Percentiles rank a stretch among this genome's conserved stretches.
phyloP scores from a whole-genome alignment of 2,329 filamentous ascomycete genomes.

The Epichloe glyceriae region DNA sequence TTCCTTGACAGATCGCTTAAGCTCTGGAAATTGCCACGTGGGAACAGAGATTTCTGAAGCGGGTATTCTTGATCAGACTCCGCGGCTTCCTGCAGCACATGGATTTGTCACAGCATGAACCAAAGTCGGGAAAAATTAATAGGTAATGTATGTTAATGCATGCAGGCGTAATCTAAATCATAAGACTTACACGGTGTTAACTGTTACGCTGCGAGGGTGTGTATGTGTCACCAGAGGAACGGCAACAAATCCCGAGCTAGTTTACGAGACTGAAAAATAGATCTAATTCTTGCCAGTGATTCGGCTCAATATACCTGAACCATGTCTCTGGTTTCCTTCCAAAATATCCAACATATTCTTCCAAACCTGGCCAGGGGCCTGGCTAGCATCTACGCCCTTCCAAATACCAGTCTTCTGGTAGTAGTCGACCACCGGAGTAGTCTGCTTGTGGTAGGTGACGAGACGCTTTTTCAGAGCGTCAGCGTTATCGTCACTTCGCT shows the following conservation, averaged over 20 bases:
- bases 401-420: constrained; percentile 98
- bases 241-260: background rate
- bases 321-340: constrained; percentile 34
- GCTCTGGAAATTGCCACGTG: too few relatives aligned
- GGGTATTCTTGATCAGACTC: too few relatives aligned
- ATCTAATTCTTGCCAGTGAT: constrained; percentile 17
- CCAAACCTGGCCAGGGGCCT: constrained; percentile 94
- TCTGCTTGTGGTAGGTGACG: constrained; percentile 87
- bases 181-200: constrained; percentile 3
- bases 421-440: constrained; percentile 81
- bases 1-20: too few relatives aligned
- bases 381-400: constrained; percentile 87
- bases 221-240: background rate
- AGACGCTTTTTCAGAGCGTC: constrained; percentile 93
- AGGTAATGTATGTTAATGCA: constrained; percentile 6
- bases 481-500: constrained; percentile 94
- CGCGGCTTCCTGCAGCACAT: background rate
- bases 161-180: constrained; percentile 6
- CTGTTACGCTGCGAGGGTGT: background rate
- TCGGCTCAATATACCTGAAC: constrained; percentile 28
- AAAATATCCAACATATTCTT: constrained; percentile 82
- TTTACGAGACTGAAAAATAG: background rate
- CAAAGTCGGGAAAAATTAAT: background rate
- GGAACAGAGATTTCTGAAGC: background rate
- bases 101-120: background rate